Conservation (phyloP, 345 rosid species). For the Pugionium dolabratum region DNA sequence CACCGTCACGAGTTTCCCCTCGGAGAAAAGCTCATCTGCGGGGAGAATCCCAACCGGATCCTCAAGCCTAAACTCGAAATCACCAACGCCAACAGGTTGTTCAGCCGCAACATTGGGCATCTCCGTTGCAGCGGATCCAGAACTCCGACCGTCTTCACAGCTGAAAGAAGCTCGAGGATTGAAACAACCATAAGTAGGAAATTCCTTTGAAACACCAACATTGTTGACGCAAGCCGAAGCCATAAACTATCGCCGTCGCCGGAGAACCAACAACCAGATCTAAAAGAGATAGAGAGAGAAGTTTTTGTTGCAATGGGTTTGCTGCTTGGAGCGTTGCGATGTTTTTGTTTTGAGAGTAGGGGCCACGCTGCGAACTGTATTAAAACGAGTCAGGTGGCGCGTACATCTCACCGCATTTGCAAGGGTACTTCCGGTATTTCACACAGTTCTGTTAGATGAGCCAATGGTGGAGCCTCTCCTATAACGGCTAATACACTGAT, state of each 20-base stretch:
- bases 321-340: slow-evolving; percentile 35
- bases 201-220: slow-evolving; percentile 60
- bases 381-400: slow-evolving; percentile 36
- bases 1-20: slow-evolving; percentile 66
- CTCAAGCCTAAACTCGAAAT: slow-evolving; percentile 79
- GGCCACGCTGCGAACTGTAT: slow-evolving; percentile 9
- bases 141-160: slow-evolving; percentile 47
- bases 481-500: slow-evolving; percentile 36
- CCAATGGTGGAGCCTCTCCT: slow-evolving; percentile 22
- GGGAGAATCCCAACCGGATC: slow-evolving; percentile 78
- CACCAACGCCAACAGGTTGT: slow-evolving; percentile 36
- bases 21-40: slow-evolving; percentile 87
- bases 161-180: slow-evolving; percentile 62
- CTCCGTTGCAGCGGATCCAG: slow-evolving; percentile 22
- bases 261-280: slow-evolving; percentile 38
- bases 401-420: slow-evolving; percentile 5
- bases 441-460: not conserved
- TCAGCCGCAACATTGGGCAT: slow-evolving; percentile 22
- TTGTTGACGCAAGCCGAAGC: slow-evolving; percentile 88
- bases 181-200: slow-evolving; percentile 61
- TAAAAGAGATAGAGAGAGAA: slow-evolving; percentile 10
- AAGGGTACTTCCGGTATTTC: slow-evolving; percentile 16
- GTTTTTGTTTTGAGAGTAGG: slow-evolving; percentile 5
- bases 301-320: slow-evolving; percentile 1
- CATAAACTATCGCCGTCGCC: slow-evolving; percentile 41